A percentile compares a stretch with the other conserved stretches of the same genome.
phyloP scores from a whole-genome alignment of 1,284 basidiomycete genomes.

The Ustilago vetiveriae region DNA sequence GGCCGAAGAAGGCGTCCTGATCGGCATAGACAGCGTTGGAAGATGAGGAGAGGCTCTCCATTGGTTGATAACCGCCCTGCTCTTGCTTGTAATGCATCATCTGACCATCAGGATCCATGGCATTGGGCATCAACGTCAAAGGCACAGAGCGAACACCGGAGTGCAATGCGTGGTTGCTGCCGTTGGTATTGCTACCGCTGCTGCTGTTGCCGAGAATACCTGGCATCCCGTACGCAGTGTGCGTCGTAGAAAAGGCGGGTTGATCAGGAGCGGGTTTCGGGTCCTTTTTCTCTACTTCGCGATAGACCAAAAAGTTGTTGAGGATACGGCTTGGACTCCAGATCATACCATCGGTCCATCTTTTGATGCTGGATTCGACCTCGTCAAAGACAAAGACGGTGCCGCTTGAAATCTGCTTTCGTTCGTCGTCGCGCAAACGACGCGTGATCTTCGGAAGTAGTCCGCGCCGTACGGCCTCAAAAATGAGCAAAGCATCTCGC shows the following conservation, averaged over 20 bases:
- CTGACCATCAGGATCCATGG: slow-evolving; percentile 23
- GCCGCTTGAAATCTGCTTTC: slow-evolving; percentile 88
- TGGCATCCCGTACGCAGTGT: slow-evolving; percentile 21
- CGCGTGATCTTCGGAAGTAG: slow-evolving; percentile 93
- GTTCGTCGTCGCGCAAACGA: slow-evolving; percentile 87
- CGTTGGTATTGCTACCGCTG: background rate
- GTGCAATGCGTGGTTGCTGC: slow-evolving; percentile 4
- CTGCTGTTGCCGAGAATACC: slow-evolving; percentile 7
- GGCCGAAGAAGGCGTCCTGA: slow-evolving; percentile 21
- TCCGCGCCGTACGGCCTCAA: slow-evolving; percentile 89
- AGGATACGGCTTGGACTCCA: slow-evolving; percentile 90
- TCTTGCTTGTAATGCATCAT: slow-evolving; percentile 26
- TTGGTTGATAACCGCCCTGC: slow-evolving; percentile 4
- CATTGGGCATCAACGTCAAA: slow-evolving; percentile 28
- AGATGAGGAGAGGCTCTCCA: slow-evolving; percentile 18
- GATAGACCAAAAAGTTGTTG: slow-evolving; percentile 82
- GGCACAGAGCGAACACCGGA: slow-evolving; percentile 27
- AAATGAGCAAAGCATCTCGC: slow-evolving; percentile 91
- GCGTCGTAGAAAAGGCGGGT: slow-evolving; percentile 27
- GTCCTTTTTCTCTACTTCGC: slow-evolving; percentile 59
- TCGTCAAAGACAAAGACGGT: slow-evolving; percentile 98
- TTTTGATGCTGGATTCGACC: slow-evolving; percentile 94
- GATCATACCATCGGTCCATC: slow-evolving; percentile 96
- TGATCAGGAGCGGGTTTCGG: slow-evolving; percentile 33
- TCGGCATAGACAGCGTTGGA: slow-evolving; percentile 23